Evolutionary conservation across 2,329 filamentous ascomycete species (phyloP).

Genomic region (Botryotinia narcissicola): DNA sequence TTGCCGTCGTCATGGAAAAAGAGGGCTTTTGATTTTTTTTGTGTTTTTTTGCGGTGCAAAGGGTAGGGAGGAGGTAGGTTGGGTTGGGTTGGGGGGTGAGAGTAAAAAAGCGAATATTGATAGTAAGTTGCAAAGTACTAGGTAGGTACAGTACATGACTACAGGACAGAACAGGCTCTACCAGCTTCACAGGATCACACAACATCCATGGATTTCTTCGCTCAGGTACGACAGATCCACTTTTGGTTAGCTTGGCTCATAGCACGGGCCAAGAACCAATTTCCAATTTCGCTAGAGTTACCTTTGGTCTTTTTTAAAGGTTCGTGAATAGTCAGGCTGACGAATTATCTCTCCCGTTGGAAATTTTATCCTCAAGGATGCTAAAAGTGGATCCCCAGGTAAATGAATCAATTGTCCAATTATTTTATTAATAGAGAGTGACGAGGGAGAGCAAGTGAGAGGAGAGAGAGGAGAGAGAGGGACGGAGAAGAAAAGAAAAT

Average conservation of each 20-base stretch:
- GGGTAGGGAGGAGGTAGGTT: not conserved
- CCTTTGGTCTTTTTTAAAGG: not conserved
- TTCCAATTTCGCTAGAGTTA: slow-evolving; percentile 21
- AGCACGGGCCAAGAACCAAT: slow-evolving; percentile 15
- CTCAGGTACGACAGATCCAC: slow-evolving; percentile 12
- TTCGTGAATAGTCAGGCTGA: slow-evolving; percentile 16
- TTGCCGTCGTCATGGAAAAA: slow-evolving; percentile 19
- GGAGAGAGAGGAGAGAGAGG: not conserved
- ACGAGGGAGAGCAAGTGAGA: not conserved
- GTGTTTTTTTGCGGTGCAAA: not conserved
- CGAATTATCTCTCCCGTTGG: slow-evolving; percentile 9
- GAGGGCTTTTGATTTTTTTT: not conserved
- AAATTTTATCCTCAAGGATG: not conserved
- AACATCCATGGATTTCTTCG: not conserved
- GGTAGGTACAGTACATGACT: not conserved
- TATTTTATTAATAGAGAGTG: not conserved
- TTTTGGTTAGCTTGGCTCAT: not conserved
- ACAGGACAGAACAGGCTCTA: not conserved
- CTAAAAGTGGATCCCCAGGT: not conserved
- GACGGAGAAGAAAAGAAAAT: slow-evolving; percentile 6
- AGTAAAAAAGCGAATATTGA: slow-evolving; percentile 13
- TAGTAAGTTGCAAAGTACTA: not conserved
- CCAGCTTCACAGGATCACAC: not conserved
- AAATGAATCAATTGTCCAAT: slow-evolving; percentile 15
- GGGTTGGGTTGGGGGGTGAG: not conserved